Conservation (phyloP, 2,329 filamentous ascomycete species). For the Cladosporium sp. region DNA sequence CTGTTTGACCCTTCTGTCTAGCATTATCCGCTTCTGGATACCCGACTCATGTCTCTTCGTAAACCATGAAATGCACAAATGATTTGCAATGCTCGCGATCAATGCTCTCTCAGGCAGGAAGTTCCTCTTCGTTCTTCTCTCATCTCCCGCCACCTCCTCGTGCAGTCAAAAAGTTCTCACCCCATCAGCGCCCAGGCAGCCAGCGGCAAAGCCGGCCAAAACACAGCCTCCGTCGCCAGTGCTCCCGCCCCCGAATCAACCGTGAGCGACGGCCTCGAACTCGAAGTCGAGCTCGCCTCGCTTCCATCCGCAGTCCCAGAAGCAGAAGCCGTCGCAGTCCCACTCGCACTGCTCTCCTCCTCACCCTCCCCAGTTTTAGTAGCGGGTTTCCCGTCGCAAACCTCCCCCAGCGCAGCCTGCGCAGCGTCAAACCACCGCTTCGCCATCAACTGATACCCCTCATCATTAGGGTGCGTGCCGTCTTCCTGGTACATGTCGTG, state of each 20-base stretch:
- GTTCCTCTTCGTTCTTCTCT: neutral
- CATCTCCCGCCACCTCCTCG: neutral
- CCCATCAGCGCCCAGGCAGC: neutral
- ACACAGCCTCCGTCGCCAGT: neutral
- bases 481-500: neutral
- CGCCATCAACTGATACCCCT: slow-evolving; percentile 7
- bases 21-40: neutral
- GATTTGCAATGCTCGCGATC: neutral
- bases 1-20: neutral
- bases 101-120: neutral
- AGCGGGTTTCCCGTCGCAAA: neutral
- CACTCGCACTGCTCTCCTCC: neutral
- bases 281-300: neutral
- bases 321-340: neutral
- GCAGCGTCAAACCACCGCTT: neutral
- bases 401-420: neutral
- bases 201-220: neutral
- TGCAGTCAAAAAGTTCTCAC: neutral
- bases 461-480: slow-evolving; percentile 11
- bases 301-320: neutral
- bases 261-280: neutral
- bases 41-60: neutral
- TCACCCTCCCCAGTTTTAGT: neutral
- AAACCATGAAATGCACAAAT: neutral
- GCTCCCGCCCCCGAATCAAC: neutral